phyloP scores from a whole-genome alignment of 2,329 filamentous ascomycete species.

The Claviceps maximensis region DNA sequence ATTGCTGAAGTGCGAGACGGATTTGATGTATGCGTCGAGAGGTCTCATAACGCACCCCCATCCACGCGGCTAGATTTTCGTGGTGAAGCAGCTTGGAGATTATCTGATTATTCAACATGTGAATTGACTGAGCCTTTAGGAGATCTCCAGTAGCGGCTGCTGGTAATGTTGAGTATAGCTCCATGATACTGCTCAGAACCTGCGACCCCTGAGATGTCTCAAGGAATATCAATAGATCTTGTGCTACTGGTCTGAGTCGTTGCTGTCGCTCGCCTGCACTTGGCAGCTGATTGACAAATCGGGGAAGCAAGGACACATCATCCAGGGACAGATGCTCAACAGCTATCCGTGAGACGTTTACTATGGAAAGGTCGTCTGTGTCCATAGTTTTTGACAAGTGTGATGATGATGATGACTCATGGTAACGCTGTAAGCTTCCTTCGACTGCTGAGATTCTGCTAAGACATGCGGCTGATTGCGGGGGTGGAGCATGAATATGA shows the following conservation, averaged over 20 bases:
- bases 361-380: slow-evolving; percentile 11
- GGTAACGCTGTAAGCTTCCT: slow-evolving; percentile 34
- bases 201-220: slow-evolving; percentile 19
- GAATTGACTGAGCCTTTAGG: slow-evolving; percentile 35
- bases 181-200: slow-evolving; percentile 20
- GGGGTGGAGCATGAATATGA: slow-evolving; percentile 45
- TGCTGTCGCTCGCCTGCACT: slow-evolving; percentile 1
- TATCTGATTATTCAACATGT: slow-evolving; percentile 45
- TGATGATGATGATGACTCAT: slow-evolving; percentile 21
- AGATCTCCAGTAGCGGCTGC: slow-evolving; percentile 16
- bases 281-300: slow-evolving; percentile 16
- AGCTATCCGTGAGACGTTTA: slow-evolving; percentile 20
- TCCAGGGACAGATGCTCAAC: slow-evolving; percentile 34
- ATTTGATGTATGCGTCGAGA: slow-evolving; percentile 30
- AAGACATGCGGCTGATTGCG: slow-evolving; percentile 19
- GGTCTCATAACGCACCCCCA: slow-evolving; percentile 38
- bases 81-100: slow-evolving; percentile 33
- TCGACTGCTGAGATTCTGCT: slow-evolving; percentile 34
- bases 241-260: slow-evolving; percentile 8
- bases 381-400: slow-evolving; percentile 17
- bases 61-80: slow-evolving; percentile 29
- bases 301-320: slow-evolving; percentile 28
- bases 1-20: slow-evolving; percentile 26
- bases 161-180: slow-evolving; percentile 22
- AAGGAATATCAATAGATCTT: slow-evolving; percentile 17